Percentiles rank a stretch among this genome's conserved stretches.
Evolutionary conservation across 2,329 filamentous ascomycete genomes (phyloP).

Genomic region (Stachybotrys elegans): DNA sequence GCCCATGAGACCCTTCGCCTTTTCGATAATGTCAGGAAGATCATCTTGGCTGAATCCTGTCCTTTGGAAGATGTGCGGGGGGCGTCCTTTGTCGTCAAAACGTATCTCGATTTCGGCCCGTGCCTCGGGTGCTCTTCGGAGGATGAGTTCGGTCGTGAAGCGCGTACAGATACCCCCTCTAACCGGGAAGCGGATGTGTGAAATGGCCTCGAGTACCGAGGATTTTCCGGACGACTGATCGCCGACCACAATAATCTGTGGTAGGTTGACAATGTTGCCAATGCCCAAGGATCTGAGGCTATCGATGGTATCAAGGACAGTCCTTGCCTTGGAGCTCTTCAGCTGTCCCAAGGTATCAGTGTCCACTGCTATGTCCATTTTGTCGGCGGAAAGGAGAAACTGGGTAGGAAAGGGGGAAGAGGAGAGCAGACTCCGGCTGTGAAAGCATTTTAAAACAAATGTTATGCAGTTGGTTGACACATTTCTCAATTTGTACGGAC

Average conservation of each 20-base stretch:
- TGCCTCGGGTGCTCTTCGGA: constrained; percentile 33
- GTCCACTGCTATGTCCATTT: not conserved
- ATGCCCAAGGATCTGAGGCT: constrained; percentile 44
- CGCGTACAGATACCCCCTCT: constrained; percentile 53
- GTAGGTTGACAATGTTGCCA: constrained; percentile 40
- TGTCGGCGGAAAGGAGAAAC: no score
- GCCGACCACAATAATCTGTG: constrained; percentile 54
- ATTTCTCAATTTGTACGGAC: no score
- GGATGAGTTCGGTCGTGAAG: constrained; percentile 56
- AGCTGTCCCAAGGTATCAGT: not conserved
- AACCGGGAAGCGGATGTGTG: constrained; percentile 53
- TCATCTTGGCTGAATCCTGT: constrained; percentile 30
- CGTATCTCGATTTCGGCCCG: constrained; percentile 38
- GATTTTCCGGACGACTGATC: constrained; percentile 59
- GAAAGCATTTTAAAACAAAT: no score
- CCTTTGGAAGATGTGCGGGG: constrained; percentile 21
- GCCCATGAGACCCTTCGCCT: constrained; percentile 47
- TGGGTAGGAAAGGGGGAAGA: no score
- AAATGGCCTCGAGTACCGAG: constrained; percentile 61
- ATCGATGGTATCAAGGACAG: constrained; percentile 48
- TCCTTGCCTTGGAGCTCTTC: not conserved
- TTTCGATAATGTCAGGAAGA: constrained; percentile 43
- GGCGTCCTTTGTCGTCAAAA: constrained; percentile 20
- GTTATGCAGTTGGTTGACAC: no score
- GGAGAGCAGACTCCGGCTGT: no score